Evolutionary conservation across 2,329 filamentous ascomycete genomes (phyloP).

Genomic region (Rhinocladiella similis): DNA sequence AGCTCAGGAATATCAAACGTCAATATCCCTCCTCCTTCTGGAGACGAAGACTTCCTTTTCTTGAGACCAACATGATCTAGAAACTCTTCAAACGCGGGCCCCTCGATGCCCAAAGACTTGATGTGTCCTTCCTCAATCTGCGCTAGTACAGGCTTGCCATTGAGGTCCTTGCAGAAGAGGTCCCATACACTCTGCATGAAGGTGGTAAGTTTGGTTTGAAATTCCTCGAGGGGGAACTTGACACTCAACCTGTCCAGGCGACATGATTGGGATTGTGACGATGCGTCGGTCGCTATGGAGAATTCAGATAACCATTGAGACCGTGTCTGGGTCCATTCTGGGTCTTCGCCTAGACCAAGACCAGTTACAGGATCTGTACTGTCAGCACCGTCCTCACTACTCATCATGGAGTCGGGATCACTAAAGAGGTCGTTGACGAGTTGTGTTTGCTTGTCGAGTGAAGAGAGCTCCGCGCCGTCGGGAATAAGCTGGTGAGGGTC

Average conservation of each 20-base stretch:
- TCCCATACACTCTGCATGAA: constrained; percentile 19
- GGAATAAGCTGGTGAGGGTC: constrained; percentile 3
- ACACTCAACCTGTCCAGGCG: constrained; percentile 20
- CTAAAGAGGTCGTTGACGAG: constrained; percentile 16
- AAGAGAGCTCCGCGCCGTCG: background rate
- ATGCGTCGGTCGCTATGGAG: constrained; percentile 9
- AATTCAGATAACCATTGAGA: constrained; percentile 20
- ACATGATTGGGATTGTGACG: constrained; percentile 5
- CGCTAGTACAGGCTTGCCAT: constrained; percentile 32
- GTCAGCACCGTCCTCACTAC: too few species aligned
- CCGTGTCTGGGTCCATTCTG: constrained; percentile 19
- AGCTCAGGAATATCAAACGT: background rate
- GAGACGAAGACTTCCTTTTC: background rate
- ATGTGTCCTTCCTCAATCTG: constrained; percentile 30
- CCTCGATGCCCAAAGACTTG: constrained; percentile 17
- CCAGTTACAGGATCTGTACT: too few species aligned
- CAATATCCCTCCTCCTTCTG: background rate
- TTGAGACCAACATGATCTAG: constrained; percentile 15
- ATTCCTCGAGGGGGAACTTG: constrained; percentile 18
- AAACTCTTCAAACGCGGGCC: constrained; percentile 24
- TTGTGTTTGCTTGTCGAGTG: constrained; percentile 1
- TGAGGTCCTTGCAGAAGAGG: constrained; percentile 12
- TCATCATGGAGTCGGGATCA: too few species aligned
- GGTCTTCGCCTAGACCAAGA: constrained; percentile 1
- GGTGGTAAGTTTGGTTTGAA: constrained; percentile 11